Evolutionary conservation across 2,329 filamentous ascomycete species (phyloP).

Genomic region (Pseudogymnoascus sp.): DNA sequence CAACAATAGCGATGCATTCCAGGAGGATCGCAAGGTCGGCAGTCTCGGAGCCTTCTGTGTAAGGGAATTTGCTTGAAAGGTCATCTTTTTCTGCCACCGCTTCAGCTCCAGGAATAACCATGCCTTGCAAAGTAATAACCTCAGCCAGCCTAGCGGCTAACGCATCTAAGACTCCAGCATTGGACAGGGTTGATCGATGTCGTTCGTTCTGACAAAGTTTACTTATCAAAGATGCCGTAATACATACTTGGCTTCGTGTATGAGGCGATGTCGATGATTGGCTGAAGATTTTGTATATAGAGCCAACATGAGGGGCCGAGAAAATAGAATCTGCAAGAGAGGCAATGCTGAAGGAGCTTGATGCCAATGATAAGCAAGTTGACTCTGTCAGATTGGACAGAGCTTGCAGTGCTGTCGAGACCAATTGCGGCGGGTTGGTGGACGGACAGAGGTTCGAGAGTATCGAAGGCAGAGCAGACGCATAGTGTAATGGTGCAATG

Average conservation of each 20-base stretch:
- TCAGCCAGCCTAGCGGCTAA: slow-evolving; percentile 67
- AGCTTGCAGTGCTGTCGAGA: slow-evolving; percentile 66
- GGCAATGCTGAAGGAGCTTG: slow-evolving; percentile 40
- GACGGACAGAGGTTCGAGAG: slow-evolving; percentile 61
- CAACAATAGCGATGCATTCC: slow-evolving; percentile 68
- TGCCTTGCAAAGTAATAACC: slow-evolving; percentile 60
- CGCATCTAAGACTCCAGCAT: slow-evolving; percentile 67
- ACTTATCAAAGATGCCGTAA: slow-evolving; percentile 51
- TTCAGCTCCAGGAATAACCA: slow-evolving; percentile 61
- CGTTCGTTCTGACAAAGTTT: slow-evolving; percentile 59
- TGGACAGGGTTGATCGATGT: slow-evolving; percentile 65
- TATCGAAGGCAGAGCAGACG: slow-evolving; percentile 60
- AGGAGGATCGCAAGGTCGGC: slow-evolving; percentile 63
- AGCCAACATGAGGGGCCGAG: slow-evolving; percentile 50
- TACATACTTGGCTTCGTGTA: slow-evolving; percentile 54
- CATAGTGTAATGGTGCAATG: slow-evolving; percentile 64
- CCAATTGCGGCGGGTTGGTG: slow-evolving; percentile 57
- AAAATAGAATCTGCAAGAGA: slow-evolving; percentile 61
- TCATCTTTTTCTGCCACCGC: slow-evolving; percentile 43
- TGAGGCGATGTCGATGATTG: slow-evolving; percentile 46
- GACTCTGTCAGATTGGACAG: slow-evolving; percentile 66
- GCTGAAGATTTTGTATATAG: slow-evolving; percentile 58
- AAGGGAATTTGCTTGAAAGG: slow-evolving; percentile 50
- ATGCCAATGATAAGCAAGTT: slow-evolving; percentile 42
- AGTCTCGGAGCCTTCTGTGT: slow-evolving; percentile 47